Base-by-base conservation (phyloP, 2,329 filamentous ascomycete genomes). In the Calonectria hongkongensis region DNA sequence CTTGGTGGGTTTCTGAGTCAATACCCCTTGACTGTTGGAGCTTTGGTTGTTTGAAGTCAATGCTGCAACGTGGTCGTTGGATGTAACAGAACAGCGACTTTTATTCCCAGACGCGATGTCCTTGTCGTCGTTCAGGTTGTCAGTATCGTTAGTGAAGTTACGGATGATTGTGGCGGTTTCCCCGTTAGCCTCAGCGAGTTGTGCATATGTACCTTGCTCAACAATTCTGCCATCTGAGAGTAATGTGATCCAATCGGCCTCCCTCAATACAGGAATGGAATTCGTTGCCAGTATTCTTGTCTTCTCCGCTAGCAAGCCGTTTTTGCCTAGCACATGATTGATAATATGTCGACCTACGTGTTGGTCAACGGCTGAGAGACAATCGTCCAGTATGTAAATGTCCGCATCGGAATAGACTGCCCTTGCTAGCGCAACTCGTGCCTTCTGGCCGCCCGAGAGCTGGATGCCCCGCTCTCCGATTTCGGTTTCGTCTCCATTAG, bases 291-390 rank as follows among this genome's bases (percentile, higher is more conserved):
- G 12, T 27, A 67, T 67, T n/a, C 50, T 56, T 4, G 65, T 67
- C 16, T 43, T 67, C 10, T 48, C 15, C 9, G 36, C 50, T 16
- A 68, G n/a, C 8, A 60, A 13, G 4, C 66, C 66, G 8, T 25
- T 13, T 3, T 13, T 8, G 5, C 51, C 66, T 4, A 68, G 27
- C 13, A 68, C 33, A 8, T 39, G 28, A 25, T 68, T 18, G 41
- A 68, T 60, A 18, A 68, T 62, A 12, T 68, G 66, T 5, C 66
- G 27, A 13, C 51, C 36, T 16, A 68, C 66, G 16, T 60, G 50
- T 18, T 47, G 36, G 28, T 68, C 66, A n/a, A 68, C 66, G 3
- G 66, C 51, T 10, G 66, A 56, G 9, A 68, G 27, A 8, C 50
- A 45, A 41, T 68, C 66, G 27, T 68, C 66, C 15, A 68, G 16